Evolutionary conservation across 768 basidiomycete genomes (phyloP), one percentile per base, ranked within the genome.

Genomic region (Russula dissimulans): DNA sequence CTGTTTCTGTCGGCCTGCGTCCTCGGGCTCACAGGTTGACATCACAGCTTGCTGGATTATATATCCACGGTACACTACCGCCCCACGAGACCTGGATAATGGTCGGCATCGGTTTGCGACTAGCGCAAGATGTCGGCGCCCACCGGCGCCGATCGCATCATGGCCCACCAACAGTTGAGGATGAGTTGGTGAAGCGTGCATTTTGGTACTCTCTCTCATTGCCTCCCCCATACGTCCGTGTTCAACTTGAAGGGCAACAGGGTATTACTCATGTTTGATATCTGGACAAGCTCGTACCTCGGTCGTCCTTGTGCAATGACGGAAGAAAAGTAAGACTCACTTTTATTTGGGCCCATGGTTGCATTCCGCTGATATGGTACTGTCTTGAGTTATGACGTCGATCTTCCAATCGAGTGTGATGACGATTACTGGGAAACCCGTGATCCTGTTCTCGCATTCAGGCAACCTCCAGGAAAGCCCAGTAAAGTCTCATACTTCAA

Each of bases 111-210:
- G 86, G 83, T 26, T 70, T 91, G 31, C 83, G 88, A 4, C 73
- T 85, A 57, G 84, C 84, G 0, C 84, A 89, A 68, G 89, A 93
- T 66, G 81, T 89, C 41, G 84, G 91, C 29, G 86, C 84, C 0
- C 91, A 92, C 70, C 74, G 82, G 31, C 73, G 76, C 50, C 72
- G 69, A 57, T 70, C 75, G 6, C 72, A 77, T 17, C 74, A 74
- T 56, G 66, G 68, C 10, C 62, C 68, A 6, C 77, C 77, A 17
- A 80, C 74, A 10, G 72, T 76, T 5, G 85, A 90, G 64, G 79
- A 85, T 55, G 89, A 92, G 67, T 74, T 87, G 26, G 87, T 85
- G 81, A 88, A 88, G 68, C 79, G 85, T n/a, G 83, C 79, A 11
- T 85, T 85, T 67, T 85, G 83, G 82, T 80, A 66, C 14, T 71